Conservation (phyloP, 2,329 filamentous ascomycete species). For the Aspergillus jensenii region DNA sequence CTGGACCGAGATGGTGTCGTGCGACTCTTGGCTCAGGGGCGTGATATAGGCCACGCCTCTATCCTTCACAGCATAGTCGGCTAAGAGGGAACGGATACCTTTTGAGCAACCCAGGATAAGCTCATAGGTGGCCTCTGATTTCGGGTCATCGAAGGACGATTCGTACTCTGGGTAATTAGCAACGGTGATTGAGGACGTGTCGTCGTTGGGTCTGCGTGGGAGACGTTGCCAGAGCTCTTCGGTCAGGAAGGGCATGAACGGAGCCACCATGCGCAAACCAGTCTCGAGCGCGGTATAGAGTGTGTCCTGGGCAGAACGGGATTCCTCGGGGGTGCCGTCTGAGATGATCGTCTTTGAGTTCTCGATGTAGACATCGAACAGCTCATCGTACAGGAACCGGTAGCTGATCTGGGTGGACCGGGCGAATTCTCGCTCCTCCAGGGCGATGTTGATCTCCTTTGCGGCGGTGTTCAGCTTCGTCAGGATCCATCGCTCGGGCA, state of each 20-base stretch:
- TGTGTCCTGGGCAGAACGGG: constrained; percentile 57
- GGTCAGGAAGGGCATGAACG: constrained; percentile 59
- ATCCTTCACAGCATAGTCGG: constrained; percentile 54
- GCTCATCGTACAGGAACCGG: constrained; percentile 48
- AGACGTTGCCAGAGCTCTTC: constrained; percentile 63
- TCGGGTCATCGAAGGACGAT: constrained; percentile 52
- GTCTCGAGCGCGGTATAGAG: constrained; percentile 65
- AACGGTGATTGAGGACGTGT: constrained; percentile 59
- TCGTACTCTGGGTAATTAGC: constrained; percentile 59
- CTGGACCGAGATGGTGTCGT: constrained; percentile 67
- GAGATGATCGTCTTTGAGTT: constrained; percentile 48
- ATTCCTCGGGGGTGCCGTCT: constrained; percentile 35
- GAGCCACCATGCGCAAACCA: constrained; percentile 56
- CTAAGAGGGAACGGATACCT: constrained; percentile 57
- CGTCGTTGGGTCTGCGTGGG: constrained; percentile 56
- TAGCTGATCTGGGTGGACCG: constrained; percentile 39
- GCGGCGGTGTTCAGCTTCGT: constrained; percentile 46
- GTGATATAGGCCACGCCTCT: constrained; percentile 50
- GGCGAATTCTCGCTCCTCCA: constrained; percentile 48
- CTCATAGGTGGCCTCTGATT: constrained; percentile 58
- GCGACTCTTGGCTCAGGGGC: constrained; percentile 52
- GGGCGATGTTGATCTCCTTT: constrained; percentile 43
- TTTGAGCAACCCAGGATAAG: constrained; percentile 59
- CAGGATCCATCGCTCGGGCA: constrained; percentile 49
- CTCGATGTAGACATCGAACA: constrained; percentile 52